Percentiles rank a stretch among this genome's conserved stretches.
Evolutionary conservation across 2,329 filamentous ascomycete genomes (phyloP).

Genomic region (Kalmusia sp.): DNA sequence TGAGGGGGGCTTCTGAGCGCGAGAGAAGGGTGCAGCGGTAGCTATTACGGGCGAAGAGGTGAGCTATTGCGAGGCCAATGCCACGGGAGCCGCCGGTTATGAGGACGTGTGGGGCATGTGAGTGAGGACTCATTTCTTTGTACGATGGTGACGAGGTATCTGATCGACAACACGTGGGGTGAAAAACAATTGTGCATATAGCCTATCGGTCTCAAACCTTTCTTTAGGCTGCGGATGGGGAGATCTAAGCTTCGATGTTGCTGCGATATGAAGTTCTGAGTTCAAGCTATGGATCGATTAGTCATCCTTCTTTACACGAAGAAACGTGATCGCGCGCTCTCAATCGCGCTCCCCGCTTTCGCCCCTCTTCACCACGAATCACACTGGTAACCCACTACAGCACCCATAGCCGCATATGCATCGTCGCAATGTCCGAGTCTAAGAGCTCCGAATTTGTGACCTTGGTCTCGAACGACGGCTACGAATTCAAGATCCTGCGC

Average conservation of each 20-base stretch:
- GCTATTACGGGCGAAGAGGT: slow-evolving; percentile 35
- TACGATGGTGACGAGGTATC: too few relatives aligned
- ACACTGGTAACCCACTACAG: not conserved
- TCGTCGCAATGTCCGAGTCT: slow-evolving; percentile 27
- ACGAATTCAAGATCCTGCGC: slow-evolving; percentile 77
- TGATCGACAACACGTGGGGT: too few relatives aligned
- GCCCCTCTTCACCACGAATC: slow-evolving; percentile 11
- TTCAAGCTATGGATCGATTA: not conserved
- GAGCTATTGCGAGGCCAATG: slow-evolving; percentile 48
- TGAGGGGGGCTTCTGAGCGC: slow-evolving; percentile 31
- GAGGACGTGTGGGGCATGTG: slow-evolving; percentile 33
- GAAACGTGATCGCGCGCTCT: slow-evolving; percentile 34
- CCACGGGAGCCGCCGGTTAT: slow-evolving; percentile 49
- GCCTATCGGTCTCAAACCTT: too few relatives aligned
- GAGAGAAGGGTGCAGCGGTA: slow-evolving; percentile 43
- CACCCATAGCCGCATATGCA: not conserved
- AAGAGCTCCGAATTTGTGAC: slow-evolving; percentile 73
- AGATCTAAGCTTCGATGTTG: not conserved
- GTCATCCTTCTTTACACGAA: slow-evolving; percentile 20
- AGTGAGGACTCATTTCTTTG: too few relatives aligned
- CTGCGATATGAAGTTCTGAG: not conserved
- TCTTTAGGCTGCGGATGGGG: too few relatives aligned
- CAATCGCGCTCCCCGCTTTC: slow-evolving; percentile 3
- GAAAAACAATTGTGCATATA: not conserved
- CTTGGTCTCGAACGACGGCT: slow-evolving; percentile 76